Evolutionary conservation across 192 early-diverging fungal genomes (phyloP).

Genomic region (Linnemannia hyalina): DNA sequence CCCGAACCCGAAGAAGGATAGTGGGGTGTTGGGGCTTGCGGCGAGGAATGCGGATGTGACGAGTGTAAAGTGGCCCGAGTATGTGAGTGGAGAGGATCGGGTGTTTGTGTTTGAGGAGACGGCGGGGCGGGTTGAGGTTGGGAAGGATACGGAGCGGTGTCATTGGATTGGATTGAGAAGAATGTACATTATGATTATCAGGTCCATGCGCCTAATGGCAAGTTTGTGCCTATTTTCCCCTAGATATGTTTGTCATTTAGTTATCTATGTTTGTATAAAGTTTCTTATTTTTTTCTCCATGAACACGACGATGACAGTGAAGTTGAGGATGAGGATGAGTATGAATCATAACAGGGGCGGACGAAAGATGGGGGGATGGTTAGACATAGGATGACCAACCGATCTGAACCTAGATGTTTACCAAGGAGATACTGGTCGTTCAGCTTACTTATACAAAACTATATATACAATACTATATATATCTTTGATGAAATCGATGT

Average conservation of each 20-base stretch:
- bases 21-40: not conserved
- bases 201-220: conserved; percentile 8
- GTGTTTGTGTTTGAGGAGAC: conserved; percentile 2
- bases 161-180: conserved; percentile 35
- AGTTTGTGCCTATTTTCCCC: conserved; percentile 17
- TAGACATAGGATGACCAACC: no score
- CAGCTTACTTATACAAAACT: no score
- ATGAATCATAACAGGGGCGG: no score
- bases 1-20: conserved; percentile 5
- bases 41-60: conserved; percentile 9
- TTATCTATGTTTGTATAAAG: not conserved
- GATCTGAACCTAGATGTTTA: no score
- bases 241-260: not conserved
- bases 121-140: not conserved
- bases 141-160: conserved; percentile 14
- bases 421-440: no score
- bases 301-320: no score
- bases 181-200: conserved; percentile 13
- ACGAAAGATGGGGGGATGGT: no score
- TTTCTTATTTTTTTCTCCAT: not conserved
- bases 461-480: no score
- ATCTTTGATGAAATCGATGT: no score
- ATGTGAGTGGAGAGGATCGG: not conserved
- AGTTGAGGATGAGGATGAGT: no score
- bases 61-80: not conserved